Evolutionary conservation across 1,139 yeast species (phyloP).

Genomic region (Zhuliangozyma blackwelliae): DNA sequence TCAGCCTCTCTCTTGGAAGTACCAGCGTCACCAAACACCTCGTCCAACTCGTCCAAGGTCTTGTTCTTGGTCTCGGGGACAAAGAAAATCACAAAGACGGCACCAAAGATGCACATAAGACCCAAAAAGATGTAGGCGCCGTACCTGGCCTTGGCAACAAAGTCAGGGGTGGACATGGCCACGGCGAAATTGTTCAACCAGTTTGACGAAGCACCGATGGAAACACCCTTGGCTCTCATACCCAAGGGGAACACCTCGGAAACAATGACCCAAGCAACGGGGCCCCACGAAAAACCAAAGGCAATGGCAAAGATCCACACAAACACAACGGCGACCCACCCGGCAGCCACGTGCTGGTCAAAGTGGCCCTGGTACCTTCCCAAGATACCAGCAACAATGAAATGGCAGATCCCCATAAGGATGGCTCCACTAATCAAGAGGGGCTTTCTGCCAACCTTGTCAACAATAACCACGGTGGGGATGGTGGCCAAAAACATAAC

Average conservation of each 20-base stretch:
- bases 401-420: constrained; percentile 10
- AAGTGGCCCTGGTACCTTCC: constrained; percentile 36
- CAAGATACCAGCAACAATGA: constrained; percentile 46
- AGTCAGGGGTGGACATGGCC: constrained; percentile 28
- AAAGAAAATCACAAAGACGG: constrained; percentile 21
- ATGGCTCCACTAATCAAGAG: constrained; percentile 11
- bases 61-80: constrained; percentile 30
- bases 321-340: constrained; percentile 44
- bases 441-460: constrained; percentile 12
- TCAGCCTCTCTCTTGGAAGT: constrained; percentile 9
- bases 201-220: constrained; percentile 35
- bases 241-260: constrained; percentile 20
- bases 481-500: constrained; percentile 23
- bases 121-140: constrained; percentile 25
- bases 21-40: constrained; percentile 17
- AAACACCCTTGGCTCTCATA: constrained; percentile 27
- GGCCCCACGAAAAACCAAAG: constrained; percentile 27
- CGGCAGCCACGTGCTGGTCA: constrained; percentile 15
- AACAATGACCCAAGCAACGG: constrained; percentile 22
- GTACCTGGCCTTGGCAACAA: constrained; percentile 19
- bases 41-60: constrained; percentile 28
- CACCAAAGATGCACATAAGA: constrained; percentile 15
- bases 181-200: constrained; percentile 39
- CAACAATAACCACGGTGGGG: constrained; percentile 38
- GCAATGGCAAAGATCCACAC: constrained; percentile 30